Conservation (phyloP, 2,329 filamentous ascomycete species). For the Fusarium sp. region DNA sequence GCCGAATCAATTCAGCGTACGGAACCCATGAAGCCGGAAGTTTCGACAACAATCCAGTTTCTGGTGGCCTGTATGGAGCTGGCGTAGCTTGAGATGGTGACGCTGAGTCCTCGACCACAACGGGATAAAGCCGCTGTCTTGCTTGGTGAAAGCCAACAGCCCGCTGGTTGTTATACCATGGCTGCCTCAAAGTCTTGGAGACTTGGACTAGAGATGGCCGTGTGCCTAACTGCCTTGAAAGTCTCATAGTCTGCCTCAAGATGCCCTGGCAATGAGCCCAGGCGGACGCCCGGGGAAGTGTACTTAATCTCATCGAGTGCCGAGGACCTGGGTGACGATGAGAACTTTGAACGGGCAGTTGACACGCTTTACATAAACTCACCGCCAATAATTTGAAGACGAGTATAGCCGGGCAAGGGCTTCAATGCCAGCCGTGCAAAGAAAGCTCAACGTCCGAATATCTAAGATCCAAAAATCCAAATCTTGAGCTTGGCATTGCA, state of each 20-base stretch:
- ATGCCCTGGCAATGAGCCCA: slow-evolving; percentile 42
- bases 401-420: slow-evolving; percentile 2
- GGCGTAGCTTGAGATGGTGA: slow-evolving; percentile 21
- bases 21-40: slow-evolving; percentile 81
- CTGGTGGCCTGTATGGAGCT: slow-evolving; percentile 76
- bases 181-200: slow-evolving; percentile 16
- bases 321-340: slow-evolving; percentile 22
- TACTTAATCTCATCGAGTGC: slow-evolving; percentile 42
- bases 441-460: slow-evolving; percentile 12
- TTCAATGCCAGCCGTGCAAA: slow-evolving; percentile 12
- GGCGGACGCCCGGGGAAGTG: slow-evolving; percentile 43
- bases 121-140: slow-evolving; percentile 34
- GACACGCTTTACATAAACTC: slow-evolving; percentile 19
- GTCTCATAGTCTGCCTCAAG: slow-evolving; percentile 29
- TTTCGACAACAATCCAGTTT: slow-evolving; percentile 77
- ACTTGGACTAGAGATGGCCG: slow-evolving; percentile 21
- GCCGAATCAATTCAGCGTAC: slow-evolving; percentile 85
- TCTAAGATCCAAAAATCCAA: slow-evolving; percentile 28
- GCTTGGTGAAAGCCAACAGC: slow-evolving; percentile 46
- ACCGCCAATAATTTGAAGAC: slow-evolving; percentile 17
- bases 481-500: slow-evolving; percentile 13
- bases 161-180: slow-evolving; percentile 34
- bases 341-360: slow-evolving; percentile 25
- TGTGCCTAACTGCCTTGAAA: slow-evolving; percentile 17
- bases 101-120: slow-evolving; percentile 27